These are phyloP conservation scores for Celoporthe dispersa DNA, from an alignment of 2,329 filamentous ascomycete genomes.

Conservation along the genomic window DNA sequence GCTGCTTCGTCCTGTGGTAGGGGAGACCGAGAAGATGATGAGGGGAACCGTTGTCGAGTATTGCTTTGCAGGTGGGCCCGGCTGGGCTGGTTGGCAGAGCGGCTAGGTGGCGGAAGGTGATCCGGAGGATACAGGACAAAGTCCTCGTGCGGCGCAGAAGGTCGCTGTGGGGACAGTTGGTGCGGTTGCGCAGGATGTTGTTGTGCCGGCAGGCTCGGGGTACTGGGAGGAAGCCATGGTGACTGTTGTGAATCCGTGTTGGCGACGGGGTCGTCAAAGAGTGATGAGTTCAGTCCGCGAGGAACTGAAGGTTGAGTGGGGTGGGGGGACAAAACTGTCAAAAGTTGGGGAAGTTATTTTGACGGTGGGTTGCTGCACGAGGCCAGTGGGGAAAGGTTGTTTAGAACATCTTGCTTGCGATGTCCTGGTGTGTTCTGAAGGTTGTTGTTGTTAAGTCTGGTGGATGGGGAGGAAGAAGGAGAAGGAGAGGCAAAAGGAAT, in stretches of 20 bases:
- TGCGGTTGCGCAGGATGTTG: neutral
- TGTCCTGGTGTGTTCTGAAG: slow-evolving; percentile 44
- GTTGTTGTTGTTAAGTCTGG: slow-evolving; percentile 37
- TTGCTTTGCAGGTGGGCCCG: slow-evolving; percentile 50
- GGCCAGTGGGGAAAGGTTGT: slow-evolving; percentile 44
- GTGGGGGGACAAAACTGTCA: slow-evolving; percentile 41
- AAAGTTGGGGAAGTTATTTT: slow-evolving; percentile 57
- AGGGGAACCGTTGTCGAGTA: slow-evolving; percentile 42
- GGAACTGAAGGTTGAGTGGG: slow-evolving; percentile 60
- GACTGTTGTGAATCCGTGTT: slow-evolving; percentile 77
- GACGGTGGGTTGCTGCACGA: slow-evolving; percentile 41
- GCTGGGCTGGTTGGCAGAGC: slow-evolving; percentile 43
- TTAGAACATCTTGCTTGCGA: slow-evolving; percentile 63
- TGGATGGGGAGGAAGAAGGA: slow-evolving; percentile 43
- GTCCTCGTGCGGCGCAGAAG: slow-evolving; percentile 20
- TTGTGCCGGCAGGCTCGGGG: slow-evolving; percentile 64
- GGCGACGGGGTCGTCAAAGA: slow-evolving; percentile 72
- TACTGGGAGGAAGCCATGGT: slow-evolving; percentile 80
- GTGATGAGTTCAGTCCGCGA: slow-evolving; percentile 68
- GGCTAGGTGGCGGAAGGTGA: slow-evolving; percentile 55
- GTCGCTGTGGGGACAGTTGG: slow-evolving; percentile 1
- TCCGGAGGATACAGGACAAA: slow-evolving; percentile 15
- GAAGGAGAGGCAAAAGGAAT: slow-evolving; percentile 29
- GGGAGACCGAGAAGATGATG: slow-evolving; percentile 37
- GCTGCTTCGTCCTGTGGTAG: slow-evolving; percentile 8